Base-by-base conservation (phyloP, 495 filamentous ascomycete genomes). In the Halenospora varia region DNA sequence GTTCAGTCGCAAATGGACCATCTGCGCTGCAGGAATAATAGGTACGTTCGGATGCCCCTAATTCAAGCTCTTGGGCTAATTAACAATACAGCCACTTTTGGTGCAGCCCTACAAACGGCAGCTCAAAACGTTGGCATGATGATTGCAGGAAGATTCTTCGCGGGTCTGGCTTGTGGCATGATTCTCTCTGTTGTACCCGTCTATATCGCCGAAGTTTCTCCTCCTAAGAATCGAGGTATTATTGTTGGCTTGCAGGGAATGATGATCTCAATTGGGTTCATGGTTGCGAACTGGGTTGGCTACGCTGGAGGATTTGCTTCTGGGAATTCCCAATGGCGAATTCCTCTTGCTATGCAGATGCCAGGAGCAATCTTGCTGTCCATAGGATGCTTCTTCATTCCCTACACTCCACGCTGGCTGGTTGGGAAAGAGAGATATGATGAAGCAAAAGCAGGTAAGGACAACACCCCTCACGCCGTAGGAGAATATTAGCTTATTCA, bases 271-370 rank as follows among this genome's bases (percentile, higher is more conserved):
- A n/a, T 47, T 18, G 53, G 53, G 17, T 48, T 39, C 44, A 2
- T 3, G 17, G 17, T 39, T 81, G 82, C 62, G 81, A 82, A 78
- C 53, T 84, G 15, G 81, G 79, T 56, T 24, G 29, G 70, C 80
- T 53, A 80, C 79, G 3, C 73, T 69, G 25, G 65, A 74, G 29
- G 6, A 8, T 56, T 48, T 41, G 45, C 45, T 3, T 1, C 8
- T 11, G 44, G 44, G 2, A 18, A 56, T 41, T n/a, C 18, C 2
- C 10, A 11, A 2, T 56, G 53, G 53, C 42, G 45, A 19, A 11
- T 48, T 9, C 17, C 53, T 9, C 26, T 56, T 0, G 45, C 25
- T 10, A 39, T 48, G 23, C 53, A 56, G 44, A 39, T 39, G 22
- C 42, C 45, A 10, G 9, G 25, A 10, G 22, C 53, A 22, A 6